Evolutionary conservation across 75 land plant species (phyloP).

Genomic region (Pinus albicaulis): DNA sequence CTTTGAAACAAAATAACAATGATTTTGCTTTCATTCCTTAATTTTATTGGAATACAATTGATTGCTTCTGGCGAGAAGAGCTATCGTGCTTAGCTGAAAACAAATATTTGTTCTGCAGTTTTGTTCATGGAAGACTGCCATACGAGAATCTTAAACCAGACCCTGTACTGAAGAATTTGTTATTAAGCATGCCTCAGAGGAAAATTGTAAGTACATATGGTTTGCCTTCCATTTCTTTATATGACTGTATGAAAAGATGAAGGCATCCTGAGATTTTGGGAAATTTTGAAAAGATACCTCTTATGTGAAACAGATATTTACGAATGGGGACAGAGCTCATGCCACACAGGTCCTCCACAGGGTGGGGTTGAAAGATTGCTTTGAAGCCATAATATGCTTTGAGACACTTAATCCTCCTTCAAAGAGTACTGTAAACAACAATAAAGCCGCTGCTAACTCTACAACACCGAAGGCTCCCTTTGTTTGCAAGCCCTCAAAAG

Average conservation of each 20-base stretch:
- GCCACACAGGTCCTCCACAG: constrained; percentile 56
- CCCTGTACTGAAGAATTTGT: constrained; percentile 50
- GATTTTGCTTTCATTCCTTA: not conserved
- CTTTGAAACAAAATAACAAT: not conserved
- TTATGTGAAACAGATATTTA: constrained; percentile 55
- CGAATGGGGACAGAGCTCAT: constrained; percentile 73
- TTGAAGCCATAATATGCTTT: constrained; percentile 78
- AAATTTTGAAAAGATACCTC: not conserved
- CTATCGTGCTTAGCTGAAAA: not conserved
- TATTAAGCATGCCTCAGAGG: constrained; percentile 64
- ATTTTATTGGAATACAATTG: too few relatives aligned
- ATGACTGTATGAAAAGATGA: too few relatives aligned
- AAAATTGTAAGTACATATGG: constrained; percentile 53
- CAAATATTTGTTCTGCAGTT: constrained; percentile 24
- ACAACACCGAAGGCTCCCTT: constrained; percentile 50
- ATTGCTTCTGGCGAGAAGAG: not conserved
- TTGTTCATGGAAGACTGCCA: constrained; percentile 77
- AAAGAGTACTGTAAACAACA: constrained; percentile 2
- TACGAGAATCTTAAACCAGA: constrained; percentile 81
- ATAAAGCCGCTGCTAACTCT: not conserved
- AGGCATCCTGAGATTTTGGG: not conserved
- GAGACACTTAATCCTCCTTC: constrained; percentile 65
- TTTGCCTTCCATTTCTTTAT: not conserved
- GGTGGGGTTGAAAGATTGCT: constrained; percentile 79
- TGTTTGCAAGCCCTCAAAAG: constrained; percentile 71